Base-by-base conservation (phyloP, 1,139 yeast genomes). In the Scheffersomyces parashehatae region DNA sequence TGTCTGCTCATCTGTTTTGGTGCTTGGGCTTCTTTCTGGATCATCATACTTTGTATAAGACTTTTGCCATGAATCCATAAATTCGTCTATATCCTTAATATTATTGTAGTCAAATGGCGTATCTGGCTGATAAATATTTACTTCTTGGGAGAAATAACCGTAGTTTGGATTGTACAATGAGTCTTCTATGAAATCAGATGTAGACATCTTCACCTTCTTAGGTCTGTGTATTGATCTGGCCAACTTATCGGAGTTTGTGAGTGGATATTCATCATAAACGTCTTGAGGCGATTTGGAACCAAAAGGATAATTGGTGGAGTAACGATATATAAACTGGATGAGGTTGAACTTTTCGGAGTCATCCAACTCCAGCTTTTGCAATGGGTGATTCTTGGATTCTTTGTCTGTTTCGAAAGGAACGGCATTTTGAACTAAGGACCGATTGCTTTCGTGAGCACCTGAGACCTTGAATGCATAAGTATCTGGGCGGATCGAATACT, bases 151-250 rank as follows among this genome's bases (percentile, higher is more conserved):
- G 58, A 88, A 88, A 61, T 88, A 89, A 0, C 96, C 96, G 59
- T 88, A 89, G 49, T 75, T 58, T 0, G 95, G 90, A 60, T 89
- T 86, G 60, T 88, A 88, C 54, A 88, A 67, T 14, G 95, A 84
- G 59, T 88, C 96, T 53, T 88, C 96, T 45, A 88, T 88, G 62
- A 86, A 89, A 55, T 88, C 96, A 12, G 88, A 71, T 0, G 84
- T 69, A 28, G 84, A 67, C 91, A 88, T 84, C 56, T 86, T 83
- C 3, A 81, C 80, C 35, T 77, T 73, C 31, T 59, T 68, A 0
- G 96, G 96, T 29, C 93, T 71, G 41, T 52, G 55, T 37, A 65
- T 67, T 30, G 72, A 60, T 39, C 74, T 68, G 1, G 78, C 62
- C 39, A 86, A 65, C 45, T 73, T 74, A 28, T 68, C 67, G 9